Conservation (phyloP, 2,329 filamentous ascomycete species). For the Fusarium aywerte region DNA sequence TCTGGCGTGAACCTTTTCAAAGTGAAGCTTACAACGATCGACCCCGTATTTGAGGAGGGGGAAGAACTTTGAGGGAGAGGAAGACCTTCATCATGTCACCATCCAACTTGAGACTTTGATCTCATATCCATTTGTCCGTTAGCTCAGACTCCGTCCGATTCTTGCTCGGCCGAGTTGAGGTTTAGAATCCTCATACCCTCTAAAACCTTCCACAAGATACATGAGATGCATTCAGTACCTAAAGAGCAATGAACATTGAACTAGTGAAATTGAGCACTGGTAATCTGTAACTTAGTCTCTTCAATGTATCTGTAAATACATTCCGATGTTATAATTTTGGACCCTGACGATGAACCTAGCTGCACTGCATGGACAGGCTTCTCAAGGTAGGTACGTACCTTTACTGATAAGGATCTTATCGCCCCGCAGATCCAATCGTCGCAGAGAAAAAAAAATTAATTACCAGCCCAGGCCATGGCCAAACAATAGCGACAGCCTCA, state of each 20-base stretch:
- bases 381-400: constrained; percentile 36
- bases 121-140: background rate
- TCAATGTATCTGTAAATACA: background rate
- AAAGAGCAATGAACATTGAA: too few species aligned
- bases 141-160: background rate
- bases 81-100: background rate
- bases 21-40: constrained; percentile 9
- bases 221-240: background rate
- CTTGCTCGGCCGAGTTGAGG: background rate
- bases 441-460: constrained; percentile 45
- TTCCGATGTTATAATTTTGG: background rate
- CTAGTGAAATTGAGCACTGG: background rate
- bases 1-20: constrained; percentile 7
- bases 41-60: constrained; percentile 8
- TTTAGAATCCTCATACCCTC: background rate
- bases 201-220: background rate
- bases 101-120: constrained; percentile 8
- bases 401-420: constrained; percentile 43
- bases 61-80: background rate
- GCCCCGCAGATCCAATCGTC: constrained; percentile 39
- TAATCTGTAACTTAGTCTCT: too few species aligned
- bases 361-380: background rate
- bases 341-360: background rate
- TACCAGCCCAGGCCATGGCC: constrained; percentile 24
- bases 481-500: constrained; percentile 33